A percentile compares a stretch with the other conserved stretches of the same genome.
Evolutionary conservation across 352 stramenopile genomes (phyloP).

Genomic region (Nothophytophthora sp.): DNA sequence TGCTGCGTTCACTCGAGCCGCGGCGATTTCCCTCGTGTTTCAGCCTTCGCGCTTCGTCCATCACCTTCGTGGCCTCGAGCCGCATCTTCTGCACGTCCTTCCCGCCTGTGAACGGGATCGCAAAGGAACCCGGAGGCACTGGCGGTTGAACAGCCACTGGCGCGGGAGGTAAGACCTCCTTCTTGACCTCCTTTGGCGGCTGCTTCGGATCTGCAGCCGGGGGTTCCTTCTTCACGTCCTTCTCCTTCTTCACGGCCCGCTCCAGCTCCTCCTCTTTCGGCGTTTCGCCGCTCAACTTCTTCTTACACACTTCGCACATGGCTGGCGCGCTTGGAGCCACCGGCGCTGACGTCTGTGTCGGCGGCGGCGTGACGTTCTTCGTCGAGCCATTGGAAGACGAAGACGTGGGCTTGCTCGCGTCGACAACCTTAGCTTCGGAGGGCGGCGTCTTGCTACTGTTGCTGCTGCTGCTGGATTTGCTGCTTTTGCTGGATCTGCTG

Average conservation of each 20-base stretch:
- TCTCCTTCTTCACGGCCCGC: conserved; percentile 25
- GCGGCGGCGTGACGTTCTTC: conserved; percentile 20
- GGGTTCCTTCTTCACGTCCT: conserved; percentile 35
- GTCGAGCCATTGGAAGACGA: conserved; percentile 20
- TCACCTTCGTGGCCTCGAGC: conserved; percentile 48
- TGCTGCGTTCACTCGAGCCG: conserved; percentile 42
- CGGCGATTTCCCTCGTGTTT: conserved; percentile 84
- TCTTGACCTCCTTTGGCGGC: conserved; percentile 26
- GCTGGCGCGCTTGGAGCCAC: conserved; percentile 30
- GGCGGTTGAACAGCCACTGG: neutral
- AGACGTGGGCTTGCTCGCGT: conserved; percentile 15
- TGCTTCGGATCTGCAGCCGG: conserved; percentile 22
- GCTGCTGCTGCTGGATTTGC: conserved; percentile 15
- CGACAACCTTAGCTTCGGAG: conserved; percentile 15
- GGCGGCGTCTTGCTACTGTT: conserved; percentile 21
- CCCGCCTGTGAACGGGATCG: conserved; percentile 37
- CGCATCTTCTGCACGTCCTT: conserved; percentile 59
- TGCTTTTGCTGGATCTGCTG: conserved; percentile 27
- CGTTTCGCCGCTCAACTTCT: conserved; percentile 47
- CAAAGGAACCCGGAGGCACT: conserved; percentile 38
- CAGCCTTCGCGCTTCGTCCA: conserved; percentile 66
- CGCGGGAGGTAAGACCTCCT: conserved; percentile 23
- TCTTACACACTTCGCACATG: conserved; percentile 66
- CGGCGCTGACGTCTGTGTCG: conserved; percentile 10
- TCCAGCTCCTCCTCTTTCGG: conserved; percentile 27